Percentiles rank a stretch among this genome's conserved stretches.
phyloP scores from a whole-genome alignment of 108 stramenopile genomes.

The Nitzschia sp. region DNA sequence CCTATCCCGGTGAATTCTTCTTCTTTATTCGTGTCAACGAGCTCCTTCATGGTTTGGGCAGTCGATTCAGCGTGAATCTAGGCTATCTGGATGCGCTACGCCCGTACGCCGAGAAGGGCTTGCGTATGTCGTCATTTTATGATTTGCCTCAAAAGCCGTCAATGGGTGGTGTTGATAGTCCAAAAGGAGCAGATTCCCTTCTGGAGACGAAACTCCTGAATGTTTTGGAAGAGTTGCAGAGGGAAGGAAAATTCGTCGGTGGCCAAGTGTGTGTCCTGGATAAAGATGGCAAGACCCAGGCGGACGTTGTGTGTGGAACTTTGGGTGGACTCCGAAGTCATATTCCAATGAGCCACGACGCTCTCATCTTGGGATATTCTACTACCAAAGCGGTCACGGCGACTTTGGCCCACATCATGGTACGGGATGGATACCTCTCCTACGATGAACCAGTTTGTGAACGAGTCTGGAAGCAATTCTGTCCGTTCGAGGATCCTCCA shows the following conservation, averaged over 20 bases:
- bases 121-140: conserved; percentile 8
- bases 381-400: conserved; percentile 33
- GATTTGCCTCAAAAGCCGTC: conserved; percentile 6
- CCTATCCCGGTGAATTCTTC: conserved; percentile 43
- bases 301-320: conserved; percentile 30
- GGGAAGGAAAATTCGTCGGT: conserved; percentile 28
- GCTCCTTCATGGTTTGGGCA: conserved; percentile 33
- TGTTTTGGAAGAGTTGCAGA: conserved; percentile 5
- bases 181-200: neutral
- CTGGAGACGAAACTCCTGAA: conserved; percentile 9
- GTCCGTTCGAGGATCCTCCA: conserved; percentile 15
- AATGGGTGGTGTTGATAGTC: neutral
- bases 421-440: conserved; percentile 20
- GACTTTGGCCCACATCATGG: conserved; percentile 12
- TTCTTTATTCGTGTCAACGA: conserved; percentile 41
- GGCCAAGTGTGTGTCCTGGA: conserved; percentile 37
- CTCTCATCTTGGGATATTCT: conserved; percentile 30
- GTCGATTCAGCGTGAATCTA: conserved; percentile 16
- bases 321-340: conserved; percentile 32
- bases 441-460: conserved; percentile 42
- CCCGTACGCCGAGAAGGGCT: conserved; percentile 33
- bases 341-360: conserved; percentile 19
- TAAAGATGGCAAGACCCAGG: conserved; percentile 24
- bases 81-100: conserved; percentile 25
- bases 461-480: conserved; percentile 29